These are phyloP conservation scores for Stemphylium beticola DNA, from an alignment of 2,329 filamentous ascomycete species.

Conservation along the genomic window DNA sequence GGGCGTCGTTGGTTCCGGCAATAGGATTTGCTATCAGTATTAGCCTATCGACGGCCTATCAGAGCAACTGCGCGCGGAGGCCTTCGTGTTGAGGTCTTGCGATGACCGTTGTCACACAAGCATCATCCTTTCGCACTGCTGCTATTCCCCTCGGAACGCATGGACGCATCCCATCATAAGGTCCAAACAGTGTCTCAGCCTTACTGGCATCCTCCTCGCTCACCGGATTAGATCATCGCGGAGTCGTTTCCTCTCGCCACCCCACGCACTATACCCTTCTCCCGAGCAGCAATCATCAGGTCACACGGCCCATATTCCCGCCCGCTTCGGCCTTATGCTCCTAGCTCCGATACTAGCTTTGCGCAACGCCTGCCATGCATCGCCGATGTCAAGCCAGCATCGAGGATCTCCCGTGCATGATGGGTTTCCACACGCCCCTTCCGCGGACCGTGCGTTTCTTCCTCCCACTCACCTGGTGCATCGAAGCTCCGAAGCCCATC, in stretches of 20 bases:
- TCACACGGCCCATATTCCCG: not conserved
- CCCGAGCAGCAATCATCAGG: no score
- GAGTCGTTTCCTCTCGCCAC: no score
- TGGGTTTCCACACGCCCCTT: not conserved
- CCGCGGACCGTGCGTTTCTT: not conserved
- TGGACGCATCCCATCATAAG: not conserved
- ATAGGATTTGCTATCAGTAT: constrained; percentile 8
- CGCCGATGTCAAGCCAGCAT: constrained; percentile 15
- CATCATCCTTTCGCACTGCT: not conserved
- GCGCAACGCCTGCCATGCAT: constrained; percentile 4
- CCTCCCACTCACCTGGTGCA: not conserved
- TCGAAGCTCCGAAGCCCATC: no score
- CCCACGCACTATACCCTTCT: no score
- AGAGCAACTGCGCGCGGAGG: not conserved
- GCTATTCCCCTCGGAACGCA: not conserved
- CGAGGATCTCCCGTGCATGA: constrained; percentile 16
- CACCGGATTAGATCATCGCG: not conserved
- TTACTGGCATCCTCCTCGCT: not conserved
- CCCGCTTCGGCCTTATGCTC: not conserved
- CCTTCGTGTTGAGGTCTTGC: not conserved
- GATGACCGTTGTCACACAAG: not conserved
- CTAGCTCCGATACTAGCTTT: not conserved
- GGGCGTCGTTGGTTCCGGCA: not conserved
- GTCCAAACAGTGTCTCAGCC: not conserved
- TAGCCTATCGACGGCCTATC: not conserved